These are phyloP conservation scores for Zygosaccharomyces sapae DNA, from an alignment of 1,139 yeast species.

Conservation along the genomic window DNA sequence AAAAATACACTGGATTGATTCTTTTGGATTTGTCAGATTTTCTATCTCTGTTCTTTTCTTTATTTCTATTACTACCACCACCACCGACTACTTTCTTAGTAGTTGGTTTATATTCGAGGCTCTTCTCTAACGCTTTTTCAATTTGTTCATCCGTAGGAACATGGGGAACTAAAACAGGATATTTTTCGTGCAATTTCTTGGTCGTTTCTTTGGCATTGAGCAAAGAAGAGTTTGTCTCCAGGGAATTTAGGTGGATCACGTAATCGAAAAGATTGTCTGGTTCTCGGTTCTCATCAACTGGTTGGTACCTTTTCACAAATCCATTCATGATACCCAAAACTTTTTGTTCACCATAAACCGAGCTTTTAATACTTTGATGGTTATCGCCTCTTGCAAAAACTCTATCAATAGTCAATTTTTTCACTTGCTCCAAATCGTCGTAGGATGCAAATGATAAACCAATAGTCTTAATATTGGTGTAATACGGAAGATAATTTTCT, in stretches of 20 bases:
- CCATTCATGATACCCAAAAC: conserved; percentile 67
- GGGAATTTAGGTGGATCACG: conserved; percentile 53
- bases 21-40: conserved; percentile 13
- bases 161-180: conserved; percentile 45
- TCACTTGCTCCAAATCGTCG: conserved; percentile 32
- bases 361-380: conserved; percentile 75
- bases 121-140: conserved; percentile 44
- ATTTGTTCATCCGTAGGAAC: conserved; percentile 45
- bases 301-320: conserved; percentile 66
- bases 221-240: conserved; percentile 46
- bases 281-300: conserved; percentile 41
- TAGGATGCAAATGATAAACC: conserved; percentile 65
- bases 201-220: conserved; percentile 50
- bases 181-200: conserved; percentile 38
- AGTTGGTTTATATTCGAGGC: conserved; percentile 51
- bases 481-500: conserved; percentile 39
- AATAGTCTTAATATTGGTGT: conserved; percentile 46
- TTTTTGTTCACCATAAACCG: conserved; percentile 43
- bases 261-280: conserved; percentile 72
- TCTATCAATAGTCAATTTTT: conserved; percentile 52
- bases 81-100: conserved; percentile 41
- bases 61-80: conserved; percentile 20
- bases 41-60: conserved; percentile 14
- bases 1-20: conserved; percentile 41
- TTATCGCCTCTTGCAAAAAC: conserved; percentile 74